Evolutionary conservation across 805 yeast species (phyloP), one percentile per base, ranked within the genome.

Genomic region (Wickerhamomyces queroliae): DNA sequence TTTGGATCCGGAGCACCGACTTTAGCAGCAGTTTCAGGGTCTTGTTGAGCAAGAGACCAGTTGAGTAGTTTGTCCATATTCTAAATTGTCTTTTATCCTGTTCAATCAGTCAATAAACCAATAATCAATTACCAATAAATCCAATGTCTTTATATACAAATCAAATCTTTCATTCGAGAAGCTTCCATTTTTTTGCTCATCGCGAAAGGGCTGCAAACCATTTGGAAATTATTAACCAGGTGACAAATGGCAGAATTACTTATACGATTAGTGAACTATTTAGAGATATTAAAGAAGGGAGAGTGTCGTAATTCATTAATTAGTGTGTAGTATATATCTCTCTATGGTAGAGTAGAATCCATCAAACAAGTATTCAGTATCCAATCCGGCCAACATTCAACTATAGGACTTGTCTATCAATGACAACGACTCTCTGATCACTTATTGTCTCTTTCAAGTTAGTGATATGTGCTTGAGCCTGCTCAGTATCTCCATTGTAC

Each of bases 41-140:
- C 91, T 11, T 80, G 82, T 71, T 42, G 88, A 73, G 56, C 83
- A 77, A 31, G 90, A 84, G 97, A 89, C 99, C 99, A 91, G 50
- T 89, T 86, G 46, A 91, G 62, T 45, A 91, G 62, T 61, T 90
- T 90, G 44, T 91, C 97, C 98, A 91, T 91, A 25, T 25, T n/a
- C 28, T 23, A 11, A 23, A 23, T 23, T 8, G 8, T 23, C 25
- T 23, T n/a, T n/a, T n/a, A n/a, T n/a, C n/a, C n/a, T n/a, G n/a
- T n/a, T n/a, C n/a, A n/a, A n/a, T n/a, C n/a, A n/a, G n/a, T n/a
- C n/a, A n/a, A n/a, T n/a, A n/a, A n/a, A n/a, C n/a, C n/a, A n/a
- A n/a, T n/a, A n/a, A n/a, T 23, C 25, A 8, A 23, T 23, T 11
- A 23, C 8, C 25, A 23, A 23, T 23, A 23, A 23, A 23, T 23